Evolutionary conservation across 441 rosid species (phyloP).

Genomic region (Populus hybrid): DNA sequence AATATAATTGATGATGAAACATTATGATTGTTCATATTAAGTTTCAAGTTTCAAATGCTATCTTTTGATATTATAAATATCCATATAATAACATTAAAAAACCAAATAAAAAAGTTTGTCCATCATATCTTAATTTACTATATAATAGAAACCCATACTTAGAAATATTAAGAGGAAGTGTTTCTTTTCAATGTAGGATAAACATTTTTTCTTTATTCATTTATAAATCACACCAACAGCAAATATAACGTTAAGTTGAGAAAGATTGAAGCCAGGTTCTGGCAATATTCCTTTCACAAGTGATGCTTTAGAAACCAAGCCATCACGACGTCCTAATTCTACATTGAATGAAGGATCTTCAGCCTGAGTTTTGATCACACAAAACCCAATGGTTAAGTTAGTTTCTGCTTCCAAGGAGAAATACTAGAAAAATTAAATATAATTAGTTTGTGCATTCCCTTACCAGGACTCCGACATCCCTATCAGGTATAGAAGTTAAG

Average conservation of each 20-base stretch:
- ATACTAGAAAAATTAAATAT: neutral
- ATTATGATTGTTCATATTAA: too few species aligned
- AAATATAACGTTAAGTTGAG: conserved; percentile 45
- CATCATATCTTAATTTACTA: too few species aligned
- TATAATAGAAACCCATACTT: too few species aligned
- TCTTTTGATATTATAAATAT: too few species aligned
- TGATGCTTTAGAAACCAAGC: conserved; percentile 55
- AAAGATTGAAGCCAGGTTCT: conserved; percentile 46
- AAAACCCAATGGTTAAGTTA: neutral
- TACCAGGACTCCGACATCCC: neutral
- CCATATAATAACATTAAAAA: too few species aligned
- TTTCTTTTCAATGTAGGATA: too few species aligned
- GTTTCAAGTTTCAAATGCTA: too few species aligned
- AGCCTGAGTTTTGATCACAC: conserved; percentile 35
- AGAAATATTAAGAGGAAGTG: too few species aligned
- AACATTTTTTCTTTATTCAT: too few species aligned
- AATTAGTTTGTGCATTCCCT: conserved; percentile 6
- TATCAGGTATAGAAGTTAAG: neutral
- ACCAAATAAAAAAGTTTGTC: too few species aligned
- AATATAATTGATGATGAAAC: too few species aligned
- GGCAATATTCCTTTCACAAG: conserved; percentile 64
- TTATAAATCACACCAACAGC: neutral
- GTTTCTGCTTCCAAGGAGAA: neutral
- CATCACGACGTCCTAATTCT: conserved; percentile 79
- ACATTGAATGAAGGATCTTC: conserved; percentile 74